Evolutionary conservation across 257 asterid genomes (phyloP), one percentile per base, ranked within the genome.

Genomic region (Craterostigma plantagineum): DNA sequence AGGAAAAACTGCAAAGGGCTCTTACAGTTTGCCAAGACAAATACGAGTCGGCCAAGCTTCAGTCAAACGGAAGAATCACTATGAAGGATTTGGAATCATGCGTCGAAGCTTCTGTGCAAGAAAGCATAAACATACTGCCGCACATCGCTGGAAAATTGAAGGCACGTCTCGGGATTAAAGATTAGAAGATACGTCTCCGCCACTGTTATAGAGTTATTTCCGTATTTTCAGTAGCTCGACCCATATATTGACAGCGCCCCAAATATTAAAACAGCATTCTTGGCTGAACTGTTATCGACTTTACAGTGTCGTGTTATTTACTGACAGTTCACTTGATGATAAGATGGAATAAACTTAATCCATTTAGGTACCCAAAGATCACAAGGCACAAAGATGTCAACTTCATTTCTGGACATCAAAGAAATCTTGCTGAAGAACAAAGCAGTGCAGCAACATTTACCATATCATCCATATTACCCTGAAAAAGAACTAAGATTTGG

Each of bases 11-110:
- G 73, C 67, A 62, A 41, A 68, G 92, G 53, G 65, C 92, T 51
- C 61, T 86, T 39, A 59, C 58, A 53, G 96, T 86, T 43, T 86
- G 96, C 71, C 94, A 86, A 58, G 94, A 86, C 78, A 77, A 71
- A 55, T 69, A 64, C 42, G 94, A 86, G 69, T 33, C 74, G 1
- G 75, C 86, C 43, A 81, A 68, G 64, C 54, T 67, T 59, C 92
- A 77, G 57, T 45, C 56, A 14, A 63, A 57, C 60, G 52, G 57
- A 56, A 59, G 58, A 43, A 54, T 51, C 14, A 56, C 74, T 33
- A 51, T 56, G 55, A 67, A 52, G 40, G 63, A 52, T 59, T 55
- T 86, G 58, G 92, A 86, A 66, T 75, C 87, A 0, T 86, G 96
- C 18, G 94, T 81, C 7, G 87, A 81, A 38, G 70, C 18, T 42